Conservation (phyloP, 1,284 basidiomycete genomes). For the Trichosporon inkin region DNA sequence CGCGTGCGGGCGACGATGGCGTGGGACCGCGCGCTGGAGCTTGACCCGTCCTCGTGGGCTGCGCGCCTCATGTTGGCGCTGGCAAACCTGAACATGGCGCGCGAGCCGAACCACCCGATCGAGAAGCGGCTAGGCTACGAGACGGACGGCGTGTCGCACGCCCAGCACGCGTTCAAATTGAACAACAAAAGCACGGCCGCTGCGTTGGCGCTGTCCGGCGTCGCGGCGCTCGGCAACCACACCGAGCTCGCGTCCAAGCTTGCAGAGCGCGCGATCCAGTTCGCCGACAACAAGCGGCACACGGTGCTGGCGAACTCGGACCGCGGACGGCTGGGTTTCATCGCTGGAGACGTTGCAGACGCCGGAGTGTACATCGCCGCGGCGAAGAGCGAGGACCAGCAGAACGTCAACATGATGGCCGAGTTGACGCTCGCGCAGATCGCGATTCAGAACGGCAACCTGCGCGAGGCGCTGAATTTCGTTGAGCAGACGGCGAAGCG, state of each 20-base stretch:
- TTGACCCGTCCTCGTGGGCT: slow-evolving; percentile 74
- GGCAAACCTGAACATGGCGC: slow-evolving; percentile 71
- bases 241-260: slow-evolving; percentile 72
- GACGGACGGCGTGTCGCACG: slow-evolving; percentile 34
- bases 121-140: slow-evolving; percentile 36
- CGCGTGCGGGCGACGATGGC: slow-evolving; percentile 72
- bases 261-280: slow-evolving; percentile 86
- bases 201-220: slow-evolving; percentile 34
- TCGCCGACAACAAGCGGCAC: slow-evolving; percentile 78
- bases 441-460: slow-evolving; percentile 75
- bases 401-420: slow-evolving; percentile 61
- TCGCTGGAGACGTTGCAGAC: slow-evolving; percentile 58
- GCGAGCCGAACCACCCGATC: slow-evolving; percentile 58
- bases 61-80: slow-evolving; percentile 75
- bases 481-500: slow-evolving; percentile 65
- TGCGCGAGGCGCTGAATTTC: slow-evolving; percentile 59
- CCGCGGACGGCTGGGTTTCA: slow-evolving; percentile 73
- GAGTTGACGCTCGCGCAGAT: slow-evolving; percentile 80
- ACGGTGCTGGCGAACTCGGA: slow-evolving; percentile 70
- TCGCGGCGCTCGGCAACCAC: slow-evolving; percentile 35
- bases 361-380: slow-evolving; percentile 70
- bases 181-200: slow-evolving; percentile 42
- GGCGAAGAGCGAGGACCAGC: slow-evolving; percentile 66
- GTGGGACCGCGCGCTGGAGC: slow-evolving; percentile 62
- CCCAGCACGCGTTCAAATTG: slow-evolving; percentile 41